Evolutionary conservation across 2,329 filamentous ascomycete genomes (phyloP).

Genomic region (Cryphonectria nitschkei): DNA sequence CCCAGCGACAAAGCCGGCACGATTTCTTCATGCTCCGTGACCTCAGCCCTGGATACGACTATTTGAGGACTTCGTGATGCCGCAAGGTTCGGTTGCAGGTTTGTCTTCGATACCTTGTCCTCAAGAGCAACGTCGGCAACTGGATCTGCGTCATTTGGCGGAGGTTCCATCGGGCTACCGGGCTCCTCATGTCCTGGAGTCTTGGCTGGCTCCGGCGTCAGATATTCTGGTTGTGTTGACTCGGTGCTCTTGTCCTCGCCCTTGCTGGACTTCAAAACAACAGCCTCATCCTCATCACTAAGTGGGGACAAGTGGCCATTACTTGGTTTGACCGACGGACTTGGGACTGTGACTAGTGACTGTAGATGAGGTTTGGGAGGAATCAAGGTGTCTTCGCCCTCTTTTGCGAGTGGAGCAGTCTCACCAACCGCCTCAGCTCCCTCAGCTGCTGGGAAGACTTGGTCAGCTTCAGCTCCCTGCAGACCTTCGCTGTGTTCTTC

Average conservation of each 20-base stretch:
- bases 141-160: slow-evolving; percentile 17
- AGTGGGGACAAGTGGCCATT: slow-evolving; percentile 32
- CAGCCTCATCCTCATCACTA: slow-evolving; percentile 47
- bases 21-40: slow-evolving; percentile 15
- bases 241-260: slow-evolving; percentile 18
- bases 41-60: slow-evolving; percentile 19
- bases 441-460: slow-evolving; percentile 32
- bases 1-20: slow-evolving; percentile 6
- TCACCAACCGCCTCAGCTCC: slow-evolving; percentile 32
- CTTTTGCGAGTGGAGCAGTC: slow-evolving; percentile 29
- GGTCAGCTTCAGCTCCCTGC: slow-evolving; percentile 5
- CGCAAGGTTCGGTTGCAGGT: not conserved
- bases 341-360: slow-evolving; percentile 26
- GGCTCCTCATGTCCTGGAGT: slow-evolving; percentile 14
- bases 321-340: slow-evolving; percentile 26
- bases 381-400: slow-evolving; percentile 37
- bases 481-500: not conserved
- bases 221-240: slow-evolving; percentile 18
- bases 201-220: slow-evolving; percentile 20
- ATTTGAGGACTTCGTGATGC: slow-evolving; percentile 20
- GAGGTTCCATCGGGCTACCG: slow-evolving; percentile 18
- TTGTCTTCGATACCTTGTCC: not conserved
- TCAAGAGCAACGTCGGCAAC: slow-evolving; percentile 5
- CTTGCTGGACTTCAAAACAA: slow-evolving; percentile 39
- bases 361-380: slow-evolving; percentile 31